These are phyloP conservation scores for Penicillium brevicompactum DNA, from an alignment of 2,329 filamentous ascomycete genomes.

Conservation along the genomic window DNA sequence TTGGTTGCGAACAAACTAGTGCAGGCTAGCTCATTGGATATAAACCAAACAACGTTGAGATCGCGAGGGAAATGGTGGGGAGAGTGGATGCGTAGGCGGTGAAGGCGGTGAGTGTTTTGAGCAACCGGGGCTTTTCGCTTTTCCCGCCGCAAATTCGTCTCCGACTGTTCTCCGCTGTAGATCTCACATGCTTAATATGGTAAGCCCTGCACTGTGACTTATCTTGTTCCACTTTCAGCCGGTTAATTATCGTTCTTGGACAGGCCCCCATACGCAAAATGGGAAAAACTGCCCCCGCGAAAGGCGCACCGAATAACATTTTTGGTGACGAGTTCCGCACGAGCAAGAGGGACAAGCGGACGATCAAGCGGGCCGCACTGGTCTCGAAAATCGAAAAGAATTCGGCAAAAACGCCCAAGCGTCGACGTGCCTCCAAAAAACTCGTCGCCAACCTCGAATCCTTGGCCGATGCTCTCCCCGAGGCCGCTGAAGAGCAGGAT, in stretches of 20 bases:
- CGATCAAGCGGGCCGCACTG: conserved; percentile 79
- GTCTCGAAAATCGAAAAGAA: conserved; percentile 73
- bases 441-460: conserved; percentile 73
- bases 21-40: not conserved
- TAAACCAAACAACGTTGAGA: conserved; percentile 21
- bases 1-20: not conserved
- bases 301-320: conserved; percentile 11
- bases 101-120: conserved; percentile 5
- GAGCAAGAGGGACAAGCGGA: conserved; percentile 80
- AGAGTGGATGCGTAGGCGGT: conserved; percentile 2
- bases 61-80: conserved; percentile 12
- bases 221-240: conserved; percentile 12
- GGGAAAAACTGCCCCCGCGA: conserved; percentile 18
- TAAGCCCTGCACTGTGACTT: conserved; percentile 3
- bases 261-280: conserved; percentile 33
- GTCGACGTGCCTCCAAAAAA: conserved; percentile 73
- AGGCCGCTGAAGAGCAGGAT: conserved; percentile 52
- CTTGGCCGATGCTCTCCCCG: conserved; percentile 78
- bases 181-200: conserved; percentile 15
- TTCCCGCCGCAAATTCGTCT: conserved; percentile 10
- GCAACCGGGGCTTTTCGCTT: conserved; percentile 3
- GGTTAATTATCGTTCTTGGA: conserved; percentile 14
- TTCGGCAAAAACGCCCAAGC: conserved; percentile 58
- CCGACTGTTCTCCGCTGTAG: conserved; percentile 1
- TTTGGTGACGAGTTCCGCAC: conserved; percentile 59